Percentiles rank a stretch among this genome's conserved stretches.
These are phyloP conservation scores for Cadophora luteo-olivacea DNA, from an alignment of 2,329 filamentous ascomycete genomes.

Conservation along the genomic window DNA sequence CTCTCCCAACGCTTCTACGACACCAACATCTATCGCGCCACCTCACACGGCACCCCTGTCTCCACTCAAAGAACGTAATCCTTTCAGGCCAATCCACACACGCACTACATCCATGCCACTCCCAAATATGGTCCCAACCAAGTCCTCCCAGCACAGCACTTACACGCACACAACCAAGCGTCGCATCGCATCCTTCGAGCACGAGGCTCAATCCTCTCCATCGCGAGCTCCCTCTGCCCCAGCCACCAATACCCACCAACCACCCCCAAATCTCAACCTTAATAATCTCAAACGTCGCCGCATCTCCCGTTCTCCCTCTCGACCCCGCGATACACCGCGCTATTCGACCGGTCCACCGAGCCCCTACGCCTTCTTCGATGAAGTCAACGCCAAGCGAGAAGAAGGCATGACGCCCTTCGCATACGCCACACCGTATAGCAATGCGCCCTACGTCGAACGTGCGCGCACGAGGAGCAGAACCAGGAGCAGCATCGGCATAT, in stretches of 20 bases:
- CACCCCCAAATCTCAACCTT: slow-evolving; percentile 17
- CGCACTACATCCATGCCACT: slow-evolving; percentile 60
- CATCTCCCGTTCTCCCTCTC: slow-evolving; percentile 62
- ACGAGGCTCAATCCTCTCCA: slow-evolving; percentile 38
- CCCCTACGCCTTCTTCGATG: slow-evolving; percentile 39
- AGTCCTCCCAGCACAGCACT: slow-evolving; percentile 43
- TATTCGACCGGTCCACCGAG: slow-evolving; percentile 52
- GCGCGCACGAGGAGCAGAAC: slow-evolving; percentile 12
- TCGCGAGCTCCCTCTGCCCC: slow-evolving; percentile 13
- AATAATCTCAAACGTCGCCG: slow-evolving; percentile 44
- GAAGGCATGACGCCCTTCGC: slow-evolving; percentile 64
- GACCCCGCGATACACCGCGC: slow-evolving; percentile 59
- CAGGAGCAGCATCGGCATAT: slow-evolving; percentile 28
- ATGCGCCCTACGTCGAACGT: slow-evolving; percentile 52
- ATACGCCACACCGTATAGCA: slow-evolving; percentile 80
- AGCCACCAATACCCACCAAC: background rate
- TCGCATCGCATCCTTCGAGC: slow-evolving; percentile 53
- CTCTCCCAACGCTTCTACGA: slow-evolving; percentile 38
- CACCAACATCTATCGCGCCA: slow-evolving; percentile 37
- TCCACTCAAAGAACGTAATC: slow-evolving; percentile 40
- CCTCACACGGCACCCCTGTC: slow-evolving; percentile 29
- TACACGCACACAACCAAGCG: slow-evolving; percentile 45
- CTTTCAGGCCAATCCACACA: slow-evolving; percentile 54
- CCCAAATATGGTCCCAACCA: slow-evolving; percentile 45
- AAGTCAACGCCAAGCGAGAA: slow-evolving; percentile 36